A percentile compares a stretch with the other conserved stretches of the same genome.
phyloP scores from a whole-genome alignment of 2,329 filamentous ascomycete species.

The Talaromyces pinophilus region DNA sequence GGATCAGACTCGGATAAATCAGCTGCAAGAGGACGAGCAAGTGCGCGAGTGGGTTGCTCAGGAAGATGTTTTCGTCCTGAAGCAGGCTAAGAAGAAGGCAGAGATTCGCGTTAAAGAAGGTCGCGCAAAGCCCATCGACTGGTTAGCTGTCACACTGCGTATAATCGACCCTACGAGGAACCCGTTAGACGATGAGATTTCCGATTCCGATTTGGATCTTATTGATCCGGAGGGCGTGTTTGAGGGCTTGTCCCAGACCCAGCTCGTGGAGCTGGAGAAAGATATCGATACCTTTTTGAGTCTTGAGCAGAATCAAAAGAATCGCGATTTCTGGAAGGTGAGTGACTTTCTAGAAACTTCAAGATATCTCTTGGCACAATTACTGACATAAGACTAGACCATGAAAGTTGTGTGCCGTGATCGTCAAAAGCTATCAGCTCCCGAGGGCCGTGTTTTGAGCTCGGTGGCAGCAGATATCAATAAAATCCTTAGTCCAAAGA shows the following conservation, averaged over 20 bases:
- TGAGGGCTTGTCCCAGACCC: slow-evolving; percentile 65
- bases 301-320: slow-evolving; percentile 74
- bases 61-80: slow-evolving; percentile 93
- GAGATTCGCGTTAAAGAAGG: slow-evolving; percentile 90
- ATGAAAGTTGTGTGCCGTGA: slow-evolving; percentile 83
- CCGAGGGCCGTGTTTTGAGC: slow-evolving; percentile 73
- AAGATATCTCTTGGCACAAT: slow-evolving; percentile 11
- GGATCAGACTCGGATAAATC: slow-evolving; percentile 51
- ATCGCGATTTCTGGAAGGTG: slow-evolving; percentile 83
- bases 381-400: slow-evolving; percentile 54
- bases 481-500: slow-evolving; percentile 80
- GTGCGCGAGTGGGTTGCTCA: slow-evolving; percentile 84
- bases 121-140: slow-evolving; percentile 89
- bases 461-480: slow-evolving; percentile 88
- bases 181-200: slow-evolving; percentile 76
- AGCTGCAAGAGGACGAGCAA: slow-evolving; percentile 73
- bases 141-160: slow-evolving; percentile 84
- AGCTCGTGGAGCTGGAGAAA: slow-evolving; percentile 74
- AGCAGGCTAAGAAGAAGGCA: slow-evolving; percentile 97
- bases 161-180: slow-evolving; percentile 84
- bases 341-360: neutral
- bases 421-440: slow-evolving; percentile 63
- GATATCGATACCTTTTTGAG: slow-evolving; percentile 79
- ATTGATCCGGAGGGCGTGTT: slow-evolving; percentile 81
- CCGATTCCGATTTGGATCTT: slow-evolving; percentile 74